Evolutionary conservation across 2,329 filamentous ascomycete species (phyloP).

Genomic region (Mycosphaerella arachidis): DNA sequence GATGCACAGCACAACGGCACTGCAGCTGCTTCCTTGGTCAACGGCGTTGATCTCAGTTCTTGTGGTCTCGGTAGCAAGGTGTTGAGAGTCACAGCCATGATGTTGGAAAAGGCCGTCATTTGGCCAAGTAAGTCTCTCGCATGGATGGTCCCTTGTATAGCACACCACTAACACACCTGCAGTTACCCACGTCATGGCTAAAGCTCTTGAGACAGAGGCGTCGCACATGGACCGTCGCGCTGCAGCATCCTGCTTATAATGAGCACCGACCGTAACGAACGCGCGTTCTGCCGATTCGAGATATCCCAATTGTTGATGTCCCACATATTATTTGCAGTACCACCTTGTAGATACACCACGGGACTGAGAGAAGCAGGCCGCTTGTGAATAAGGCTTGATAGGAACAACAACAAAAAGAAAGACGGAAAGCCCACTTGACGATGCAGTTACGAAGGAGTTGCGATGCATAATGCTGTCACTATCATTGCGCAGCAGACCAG

Average conservation of each 20-base stretch:
- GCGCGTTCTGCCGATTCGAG: neutral
- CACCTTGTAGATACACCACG: neutral
- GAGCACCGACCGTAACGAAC: slow-evolving; percentile 4
- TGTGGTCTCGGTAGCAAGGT: slow-evolving; percentile 82
- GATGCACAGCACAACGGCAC: slow-evolving; percentile 43
- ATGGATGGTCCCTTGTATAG: slow-evolving; percentile 23
- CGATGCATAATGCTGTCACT: slow-evolving; percentile 4
- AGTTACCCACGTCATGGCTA: slow-evolving; percentile 67
- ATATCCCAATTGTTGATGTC: slow-evolving; percentile 1
- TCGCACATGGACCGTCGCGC: slow-evolving; percentile 59
- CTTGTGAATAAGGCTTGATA: neutral
- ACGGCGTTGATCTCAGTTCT: slow-evolving; percentile 43
- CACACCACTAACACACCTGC: slow-evolving; percentile 10
- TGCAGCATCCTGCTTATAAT: slow-evolving; percentile 38
- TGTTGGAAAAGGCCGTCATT: slow-evolving; percentile 82
- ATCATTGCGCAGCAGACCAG: slow-evolving; percentile 1
- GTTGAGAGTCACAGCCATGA: slow-evolving; percentile 75
- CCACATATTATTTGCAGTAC: neutral
- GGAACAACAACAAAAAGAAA: neutral
- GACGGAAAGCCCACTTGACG: neutral
- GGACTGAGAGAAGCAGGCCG: neutral
- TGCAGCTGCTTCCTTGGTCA: slow-evolving; percentile 33
- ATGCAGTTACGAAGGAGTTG: neutral
- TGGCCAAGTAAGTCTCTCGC: slow-evolving; percentile 70
- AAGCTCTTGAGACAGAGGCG: slow-evolving; percentile 61